A percentile compares a stretch with the other conserved stretches of the same genome.
These are phyloP conservation scores for Carex myosuroides DNA, from an alignment of 176 grass and related monocot genomes.

Conservation along the genomic window DNA sequence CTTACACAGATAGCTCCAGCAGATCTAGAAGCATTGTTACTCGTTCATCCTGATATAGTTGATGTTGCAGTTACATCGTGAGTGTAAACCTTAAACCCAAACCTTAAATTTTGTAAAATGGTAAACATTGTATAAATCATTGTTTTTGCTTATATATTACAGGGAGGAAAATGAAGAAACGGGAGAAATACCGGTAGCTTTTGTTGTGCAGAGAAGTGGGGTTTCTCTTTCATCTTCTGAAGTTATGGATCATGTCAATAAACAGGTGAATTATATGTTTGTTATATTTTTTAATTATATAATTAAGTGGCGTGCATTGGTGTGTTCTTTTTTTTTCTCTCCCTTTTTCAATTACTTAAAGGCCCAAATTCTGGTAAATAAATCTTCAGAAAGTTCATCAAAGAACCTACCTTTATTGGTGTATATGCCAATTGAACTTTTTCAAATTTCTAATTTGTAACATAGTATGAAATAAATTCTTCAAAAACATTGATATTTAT, in stretches of 20 bases:
- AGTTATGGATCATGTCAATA: constrained; percentile 71
- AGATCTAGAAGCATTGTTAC: constrained; percentile 68
- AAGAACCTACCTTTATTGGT: background rate
- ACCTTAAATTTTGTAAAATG: background rate
- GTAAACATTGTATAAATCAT: background rate
- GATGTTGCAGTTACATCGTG: constrained; percentile 83
- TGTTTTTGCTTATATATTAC: constrained; percentile 13
- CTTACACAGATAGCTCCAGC: constrained; percentile 72
- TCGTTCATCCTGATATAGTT: constrained; percentile 56
- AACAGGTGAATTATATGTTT: constrained; percentile 51
- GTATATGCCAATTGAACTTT: background rate
- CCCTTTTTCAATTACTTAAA: background rate
- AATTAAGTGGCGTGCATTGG: background rate
- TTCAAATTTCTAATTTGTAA: background rate
- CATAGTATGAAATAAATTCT: background rate
- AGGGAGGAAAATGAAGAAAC: constrained; percentile 70
- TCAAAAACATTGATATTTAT: background rate
- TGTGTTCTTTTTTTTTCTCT: background rate
- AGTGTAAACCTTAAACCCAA: constrained; percentile 20
- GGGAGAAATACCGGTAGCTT: constrained; percentile 91
- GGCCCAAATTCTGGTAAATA: background rate
- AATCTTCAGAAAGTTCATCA: background rate
- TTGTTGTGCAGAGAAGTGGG: constrained; percentile 63
- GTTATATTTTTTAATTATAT: background rate
- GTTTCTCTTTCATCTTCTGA: constrained; percentile 49